phyloP scores from a whole-genome alignment of 768 basidiomycete genomes.

The Mycena galericulata region DNA sequence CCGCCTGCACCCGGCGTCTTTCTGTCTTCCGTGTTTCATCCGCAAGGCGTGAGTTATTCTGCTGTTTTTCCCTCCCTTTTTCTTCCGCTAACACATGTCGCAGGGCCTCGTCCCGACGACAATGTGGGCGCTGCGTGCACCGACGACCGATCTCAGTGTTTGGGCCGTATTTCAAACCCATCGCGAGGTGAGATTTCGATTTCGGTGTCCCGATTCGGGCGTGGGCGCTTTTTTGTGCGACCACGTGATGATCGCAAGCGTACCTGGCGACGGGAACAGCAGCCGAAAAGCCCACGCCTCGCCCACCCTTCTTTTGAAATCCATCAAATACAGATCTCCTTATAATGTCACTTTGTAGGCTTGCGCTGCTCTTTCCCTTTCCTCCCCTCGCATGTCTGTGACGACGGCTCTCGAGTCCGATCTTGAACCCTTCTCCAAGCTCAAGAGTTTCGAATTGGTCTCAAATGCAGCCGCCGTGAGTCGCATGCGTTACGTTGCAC shows the following conservation, averaged over 20 bases:
- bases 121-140: constrained; percentile 24
- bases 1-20: constrained; percentile 11
- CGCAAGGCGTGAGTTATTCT: constrained; percentile 14
- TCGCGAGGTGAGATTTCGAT: constrained; percentile 28
- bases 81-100: not conserved
- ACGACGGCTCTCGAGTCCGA: constrained; percentile 72
- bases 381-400: constrained; percentile 59
- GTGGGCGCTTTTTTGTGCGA: not conserved
- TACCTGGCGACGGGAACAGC: constrained; percentile 30
- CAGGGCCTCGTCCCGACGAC: constrained; percentile 30
- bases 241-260: constrained; percentile 26
- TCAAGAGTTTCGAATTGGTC: constrained; percentile 54
- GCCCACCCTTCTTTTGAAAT: constrained; percentile 5
- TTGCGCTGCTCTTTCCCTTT: constrained; percentile 63
- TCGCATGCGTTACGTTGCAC: constrained; percentile 2
- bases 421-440: constrained; percentile 70
- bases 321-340: constrained; percentile 5
- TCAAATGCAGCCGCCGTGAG: constrained; percentile 24
- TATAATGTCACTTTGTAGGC: constrained; percentile 54
- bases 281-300: constrained; percentile 8
- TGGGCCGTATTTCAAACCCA: constrained; percentile 36
- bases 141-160: constrained; percentile 9
- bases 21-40: constrained; percentile 15
- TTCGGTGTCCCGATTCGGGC: not conserved
- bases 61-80: not conserved